Conservation (phyloP, 108 stramenopile species). For the Parietichytrium sp. region DNA sequence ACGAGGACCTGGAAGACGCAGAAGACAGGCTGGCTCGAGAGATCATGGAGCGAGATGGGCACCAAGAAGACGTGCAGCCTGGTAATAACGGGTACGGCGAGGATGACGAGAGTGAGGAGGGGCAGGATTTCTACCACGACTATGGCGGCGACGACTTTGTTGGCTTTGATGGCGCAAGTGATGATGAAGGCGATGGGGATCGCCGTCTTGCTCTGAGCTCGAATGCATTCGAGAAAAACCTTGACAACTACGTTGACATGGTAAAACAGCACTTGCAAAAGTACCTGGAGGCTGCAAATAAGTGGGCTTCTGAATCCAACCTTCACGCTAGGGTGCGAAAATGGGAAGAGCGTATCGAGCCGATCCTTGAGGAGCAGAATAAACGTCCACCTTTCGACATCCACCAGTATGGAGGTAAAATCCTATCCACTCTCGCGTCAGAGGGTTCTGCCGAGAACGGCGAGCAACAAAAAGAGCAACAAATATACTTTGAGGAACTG, state of each 20-base stretch:
- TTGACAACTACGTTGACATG: slow-evolving; percentile 76
- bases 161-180: slow-evolving; percentile 56
- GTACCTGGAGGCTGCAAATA: slow-evolving; percentile 82
- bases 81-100: slow-evolving; percentile 35
- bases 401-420: slow-evolving; percentile 70
- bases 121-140: slow-evolving; percentile 47
- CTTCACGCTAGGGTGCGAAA: slow-evolving; percentile 76
- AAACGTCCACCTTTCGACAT: slow-evolving; percentile 82
- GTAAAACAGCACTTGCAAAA: slow-evolving; percentile 80
- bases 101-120: background rate
- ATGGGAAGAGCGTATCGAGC: slow-evolving; percentile 82
- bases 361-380: slow-evolving; percentile 82
- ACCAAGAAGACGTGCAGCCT: too few relatives aligned
- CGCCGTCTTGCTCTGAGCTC: background rate
- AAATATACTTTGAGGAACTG: too few relatives aligned
- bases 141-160: slow-evolving; percentile 49
- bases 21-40: background rate
- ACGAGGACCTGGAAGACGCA: slow-evolving; percentile 21
- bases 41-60: slow-evolving; percentile 45
- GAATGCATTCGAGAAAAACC: background rate
- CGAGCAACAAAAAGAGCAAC: slow-evolving; percentile 49
- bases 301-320: slow-evolving; percentile 82
- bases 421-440: too few relatives aligned
- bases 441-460: too few relatives aligned
- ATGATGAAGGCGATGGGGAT: slow-evolving; percentile 50